Evolutionary conservation across 495 filamentous ascomycete genomes (phyloP), one percentile per base, ranked within the genome.

Genomic region (Glarea lozoyensis): DNA sequence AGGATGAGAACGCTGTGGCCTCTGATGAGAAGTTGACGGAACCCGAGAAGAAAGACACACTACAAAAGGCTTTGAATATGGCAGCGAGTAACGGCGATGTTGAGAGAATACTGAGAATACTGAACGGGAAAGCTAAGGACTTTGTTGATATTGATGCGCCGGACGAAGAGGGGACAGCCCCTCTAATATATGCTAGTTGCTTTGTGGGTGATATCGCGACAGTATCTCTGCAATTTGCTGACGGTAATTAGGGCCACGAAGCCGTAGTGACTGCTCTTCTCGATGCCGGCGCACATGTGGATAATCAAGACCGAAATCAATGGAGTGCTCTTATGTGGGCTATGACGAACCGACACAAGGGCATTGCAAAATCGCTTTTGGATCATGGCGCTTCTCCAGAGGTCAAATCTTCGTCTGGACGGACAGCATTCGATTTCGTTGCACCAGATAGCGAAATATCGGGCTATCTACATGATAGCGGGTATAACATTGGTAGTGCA

Each of bases 311-410:
- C 58, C 80, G 83, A 37, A 94, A 97, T 58, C 79, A 90, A 49
- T 99, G 92, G 92, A 99, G 87, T 59, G 82, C 92, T 13, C 67
- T 99, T 53, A 99, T 97, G 92, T 99, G 92, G 92, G 92, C 92
- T 22, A 97, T 96, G 87, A 97, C 92, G 29, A 99, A 97, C 58
- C 70, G 88, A 49, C 92, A 99, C 59, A 96, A 96, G 61, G 80
- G 78, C 21, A 97, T 99, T 53, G 87, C 87, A 17, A 96, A 96
- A 55, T 68, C 85, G 12, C 64, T 99, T 16, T 71, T 99, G 22
- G 90, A 97, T 54, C 81, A 90, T 56, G 93, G 93, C 2, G 92
- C 92, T 11, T 95, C 88, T n/a, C 77, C 88, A 16, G 88, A 96
- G 59, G 83, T 92, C 45, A 94, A 92, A 60, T 97, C 92, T 0